Evolutionary conservation across 495 filamentous ascomycete species (phyloP).

Genomic region (Aspergillus carlsbadensis): DNA sequence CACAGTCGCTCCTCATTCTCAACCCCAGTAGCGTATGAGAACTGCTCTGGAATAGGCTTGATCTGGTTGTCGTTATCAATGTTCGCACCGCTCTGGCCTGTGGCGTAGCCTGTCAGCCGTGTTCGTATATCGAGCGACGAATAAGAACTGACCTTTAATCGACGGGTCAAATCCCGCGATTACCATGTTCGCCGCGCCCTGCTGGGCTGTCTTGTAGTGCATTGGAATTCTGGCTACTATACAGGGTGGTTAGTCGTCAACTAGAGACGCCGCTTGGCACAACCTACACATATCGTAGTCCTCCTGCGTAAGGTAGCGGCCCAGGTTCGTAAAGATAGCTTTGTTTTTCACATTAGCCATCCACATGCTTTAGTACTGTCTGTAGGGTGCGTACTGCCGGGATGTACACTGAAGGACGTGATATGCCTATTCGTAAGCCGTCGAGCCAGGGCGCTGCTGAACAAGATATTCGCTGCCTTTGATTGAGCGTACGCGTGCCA

Average conservation of each 20-base stretch:
- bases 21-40: background rate
- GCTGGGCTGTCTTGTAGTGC: background rate
- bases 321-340: background rate
- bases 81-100: background rate
- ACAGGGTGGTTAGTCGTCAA: background rate
- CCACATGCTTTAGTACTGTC: background rate
- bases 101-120: background rate
- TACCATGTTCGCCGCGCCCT: background rate
- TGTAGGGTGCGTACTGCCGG: background rate
- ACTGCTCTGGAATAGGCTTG: background rate
- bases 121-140: background rate
- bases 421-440: background rate
- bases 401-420: background rate
- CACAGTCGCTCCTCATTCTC: slow-evolving; percentile 5
- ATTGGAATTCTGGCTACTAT: background rate
- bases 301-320: background rate
- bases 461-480: slow-evolving; percentile 1
- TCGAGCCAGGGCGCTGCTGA: background rate
- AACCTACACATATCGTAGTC: slow-evolving; percentile 4
- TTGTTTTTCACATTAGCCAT: background rate
- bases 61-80: slow-evolving; percentile 1
- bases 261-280: no score
- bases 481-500: slow-evolving; percentile 3
- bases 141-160: background rate
- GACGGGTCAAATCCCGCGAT: background rate